These are phyloP conservation scores for Plasmodium fragile DNA, from an alignment of 169 alveolate species.

Conservation along the genomic window DNA sequence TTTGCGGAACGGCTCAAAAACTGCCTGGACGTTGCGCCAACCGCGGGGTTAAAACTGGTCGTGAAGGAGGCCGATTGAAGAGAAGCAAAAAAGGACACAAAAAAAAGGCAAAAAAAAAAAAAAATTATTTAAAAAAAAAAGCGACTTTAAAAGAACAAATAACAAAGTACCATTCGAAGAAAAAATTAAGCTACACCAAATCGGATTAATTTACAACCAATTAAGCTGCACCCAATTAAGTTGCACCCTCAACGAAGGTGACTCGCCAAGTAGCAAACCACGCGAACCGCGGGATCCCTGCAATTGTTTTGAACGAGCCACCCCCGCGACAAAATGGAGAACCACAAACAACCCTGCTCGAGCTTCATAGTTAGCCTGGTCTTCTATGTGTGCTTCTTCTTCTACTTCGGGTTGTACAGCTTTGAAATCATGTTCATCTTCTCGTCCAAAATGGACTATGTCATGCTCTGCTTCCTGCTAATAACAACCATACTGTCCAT, in stretches of 20 bases:
- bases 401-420: constrained; percentile 10
- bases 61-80: background rate
- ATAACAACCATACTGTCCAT: constrained; percentile 19
- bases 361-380: background rate
- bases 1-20: background rate
- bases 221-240: background rate
- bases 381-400: constrained; percentile 29
- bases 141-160: background rate
- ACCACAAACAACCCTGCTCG: background rate
- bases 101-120: background rate
- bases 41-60: background rate
- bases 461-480: background rate
- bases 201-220: background rate
- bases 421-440: background rate
- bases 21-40: background rate
- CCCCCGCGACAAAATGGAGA: constrained; percentile 7
- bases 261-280: background rate
- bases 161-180: background rate
- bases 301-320: background rate
- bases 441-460: background rate
- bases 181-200: background rate
- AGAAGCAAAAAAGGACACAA: background rate
- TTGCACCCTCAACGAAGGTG: background rate
- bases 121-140: background rate
- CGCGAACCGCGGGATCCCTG: background rate